Evolutionary conservation across 2,329 filamentous ascomycete genomes (phyloP), one percentile per base, ranked within the genome.

Genomic region (Bertia moriformis): DNA sequence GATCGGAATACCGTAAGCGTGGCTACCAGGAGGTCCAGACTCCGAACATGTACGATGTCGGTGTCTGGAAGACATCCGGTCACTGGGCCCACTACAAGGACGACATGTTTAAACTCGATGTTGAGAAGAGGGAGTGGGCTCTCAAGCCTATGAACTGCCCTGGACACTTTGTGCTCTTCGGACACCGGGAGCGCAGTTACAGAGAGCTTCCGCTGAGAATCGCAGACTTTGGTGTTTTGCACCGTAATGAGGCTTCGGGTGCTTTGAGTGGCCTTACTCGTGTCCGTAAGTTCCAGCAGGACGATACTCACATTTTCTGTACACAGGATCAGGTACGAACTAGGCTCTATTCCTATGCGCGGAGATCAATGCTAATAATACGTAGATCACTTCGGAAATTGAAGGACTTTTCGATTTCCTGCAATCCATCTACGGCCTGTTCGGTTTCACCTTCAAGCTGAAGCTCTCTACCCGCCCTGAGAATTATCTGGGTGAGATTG

Each of bases 141-240:
- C 58, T 82, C 19, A 82, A 82, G 57, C 77, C 78, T 4, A 82
- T 82, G 77, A 82, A 82, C 54, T 82, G 77, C 54, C 77, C 77
- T 4, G 75, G 74, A 27, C 77, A 82, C 53, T 78, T 73, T 48
- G 51, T 79, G 41, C 66, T 82, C 37, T 81, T 81, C 53, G 65
- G 64, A 30, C 73, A 79, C 56, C 67, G 74, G 39, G 75, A 79
- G 53, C 66, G 76, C 42, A 78, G 72, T 52, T 82, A 82, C 55
- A 64, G 75, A 39, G 77, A 82, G 46, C 57, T 82, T 40, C 77
- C 77, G n/a, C 67, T 80, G 53, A 66, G 77, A 43, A 73, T 80
- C 53, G 77, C 77, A 13, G 77, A 82, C 51, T 82, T 82, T 51
- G 75, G 77, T 55, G 71, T 79, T 18, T 59, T 82, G 37, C 77